Evolutionary conservation across 768 basidiomycete genomes (phyloP).

Genomic region (Suillus subluteus): DNA sequence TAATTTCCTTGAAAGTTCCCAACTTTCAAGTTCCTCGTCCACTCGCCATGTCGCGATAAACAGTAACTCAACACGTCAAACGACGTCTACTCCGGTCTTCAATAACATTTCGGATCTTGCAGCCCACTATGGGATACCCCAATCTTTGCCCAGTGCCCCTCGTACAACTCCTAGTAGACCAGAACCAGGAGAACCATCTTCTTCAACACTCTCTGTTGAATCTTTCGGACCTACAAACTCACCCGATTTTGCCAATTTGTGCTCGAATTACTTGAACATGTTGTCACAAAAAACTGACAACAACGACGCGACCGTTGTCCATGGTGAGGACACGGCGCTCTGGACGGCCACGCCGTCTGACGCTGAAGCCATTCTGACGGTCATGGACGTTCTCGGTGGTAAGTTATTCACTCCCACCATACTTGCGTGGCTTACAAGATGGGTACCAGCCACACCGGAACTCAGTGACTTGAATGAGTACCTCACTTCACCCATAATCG

Average conservation of each 20-base stretch:
- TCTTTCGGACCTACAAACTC: slow-evolving; percentile 25
- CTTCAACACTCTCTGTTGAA: slow-evolving; percentile 28
- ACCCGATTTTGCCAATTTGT: slow-evolving; percentile 49
- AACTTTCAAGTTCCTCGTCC: slow-evolving; percentile 55
- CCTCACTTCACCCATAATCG: slow-evolving; percentile 50
- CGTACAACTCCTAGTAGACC: slow-evolving; percentile 54
- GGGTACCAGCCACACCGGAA: slow-evolving; percentile 42
- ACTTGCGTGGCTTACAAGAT: background rate
- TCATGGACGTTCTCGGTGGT: slow-evolving; percentile 46
- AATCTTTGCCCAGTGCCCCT: slow-evolving; percentile 69
- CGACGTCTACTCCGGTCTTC: slow-evolving; percentile 71
- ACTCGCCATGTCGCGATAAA: slow-evolving; percentile 64
- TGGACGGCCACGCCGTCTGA: slow-evolving; percentile 30
- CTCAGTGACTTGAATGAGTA: slow-evolving; percentile 46
- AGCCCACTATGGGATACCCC: slow-evolving; percentile 80
- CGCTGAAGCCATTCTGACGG: slow-evolving; percentile 38
- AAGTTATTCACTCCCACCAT: slow-evolving; percentile 4
- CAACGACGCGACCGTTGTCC: slow-evolving; percentile 38
- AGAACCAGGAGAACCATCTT: slow-evolving; percentile 35
- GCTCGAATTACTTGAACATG: slow-evolving; percentile 73
- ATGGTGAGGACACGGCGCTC: slow-evolving; percentile 29
- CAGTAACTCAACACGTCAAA: slow-evolving; percentile 56
- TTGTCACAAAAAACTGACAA: slow-evolving; percentile 53
- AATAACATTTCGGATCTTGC: slow-evolving; percentile 68
- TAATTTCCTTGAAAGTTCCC: slow-evolving; percentile 50